Evolutionary conservation across 495 filamentous ascomycete species (phyloP).

Genomic region (Neurospora pannonica): DNA sequence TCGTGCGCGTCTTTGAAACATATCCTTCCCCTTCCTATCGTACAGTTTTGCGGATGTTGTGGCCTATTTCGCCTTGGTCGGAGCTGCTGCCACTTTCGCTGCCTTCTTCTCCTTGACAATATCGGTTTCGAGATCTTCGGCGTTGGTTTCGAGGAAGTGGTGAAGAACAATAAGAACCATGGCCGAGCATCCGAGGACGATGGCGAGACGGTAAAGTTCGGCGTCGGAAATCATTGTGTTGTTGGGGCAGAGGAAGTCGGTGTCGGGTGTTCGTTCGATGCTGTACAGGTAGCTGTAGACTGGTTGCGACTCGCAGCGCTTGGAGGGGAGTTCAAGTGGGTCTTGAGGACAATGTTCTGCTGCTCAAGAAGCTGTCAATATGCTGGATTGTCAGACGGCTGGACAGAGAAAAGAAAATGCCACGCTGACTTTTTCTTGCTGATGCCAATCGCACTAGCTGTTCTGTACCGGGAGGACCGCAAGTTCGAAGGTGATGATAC

Average conservation of each 20-base stretch:
- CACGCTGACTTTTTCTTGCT: not conserved
- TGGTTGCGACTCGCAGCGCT: not conserved
- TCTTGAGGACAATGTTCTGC: not conserved
- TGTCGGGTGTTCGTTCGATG: not conserved
- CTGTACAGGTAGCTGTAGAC: not conserved
- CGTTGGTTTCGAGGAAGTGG: slow-evolving; percentile 95
- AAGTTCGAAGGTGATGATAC: not conserved
- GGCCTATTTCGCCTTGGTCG: slow-evolving; percentile 15
- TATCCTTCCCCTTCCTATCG: slow-evolving; percentile 1
- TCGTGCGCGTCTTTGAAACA: not conserved
- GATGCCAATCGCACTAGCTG: not conserved
- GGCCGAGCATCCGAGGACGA: slow-evolving; percentile 83
- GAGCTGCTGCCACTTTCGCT: slow-evolving; percentile 38
- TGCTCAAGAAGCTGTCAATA: not conserved
- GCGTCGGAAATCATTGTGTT: slow-evolving; percentile 74
- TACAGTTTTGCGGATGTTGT: slow-evolving; percentile 4
- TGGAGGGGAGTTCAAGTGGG: not conserved
- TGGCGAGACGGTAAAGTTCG: slow-evolving; percentile 75
- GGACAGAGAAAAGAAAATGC: not conserved
- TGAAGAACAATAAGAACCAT: slow-evolving; percentile 94
- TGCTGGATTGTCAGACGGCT: not conserved
- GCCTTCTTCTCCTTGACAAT: slow-evolving; percentile 55
- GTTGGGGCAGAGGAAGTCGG: not conserved
- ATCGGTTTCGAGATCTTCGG: slow-evolving; percentile 44
- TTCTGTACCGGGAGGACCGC: not conserved